Evolutionary conservation across 306 rosid species (phyloP).

Genomic region (Medicago truncatula): MtrunA17r5.0-ANR NC_053044.1:51932001-51932500

Average conservation of each 20-base stretch:
- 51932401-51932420: constrained; percentile 67
- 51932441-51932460: constrained; percentile 88
- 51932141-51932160: constrained; percentile 20
- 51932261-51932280: constrained; percentile 86
- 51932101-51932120: constrained; percentile 56
- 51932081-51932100: constrained; percentile 38
- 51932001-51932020: constrained; percentile 35
- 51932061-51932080: constrained; percentile 26
- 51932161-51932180: constrained; percentile 30
- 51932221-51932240: constrained; percentile 94
- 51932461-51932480: constrained; percentile 79
- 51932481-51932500: constrained; percentile 75
- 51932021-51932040: constrained; percentile 51
- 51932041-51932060: constrained; percentile 39
- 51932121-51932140: constrained; percentile 35
- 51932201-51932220: constrained; percentile 94
- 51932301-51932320: constrained; percentile 95
- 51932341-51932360: constrained; percentile 59
- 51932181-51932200: constrained; percentile 61
- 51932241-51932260: constrained; percentile 79
- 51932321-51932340: constrained; percentile 44
- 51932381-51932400: constrained; percentile 86
- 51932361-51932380: constrained; percentile 70
- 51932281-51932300: constrained; percentile 91
- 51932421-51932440: constrained; percentile 87